Evolutionary conservation across 345 rosid genomes (phyloP).

Genomic region (Acer saccharum): DNA sequence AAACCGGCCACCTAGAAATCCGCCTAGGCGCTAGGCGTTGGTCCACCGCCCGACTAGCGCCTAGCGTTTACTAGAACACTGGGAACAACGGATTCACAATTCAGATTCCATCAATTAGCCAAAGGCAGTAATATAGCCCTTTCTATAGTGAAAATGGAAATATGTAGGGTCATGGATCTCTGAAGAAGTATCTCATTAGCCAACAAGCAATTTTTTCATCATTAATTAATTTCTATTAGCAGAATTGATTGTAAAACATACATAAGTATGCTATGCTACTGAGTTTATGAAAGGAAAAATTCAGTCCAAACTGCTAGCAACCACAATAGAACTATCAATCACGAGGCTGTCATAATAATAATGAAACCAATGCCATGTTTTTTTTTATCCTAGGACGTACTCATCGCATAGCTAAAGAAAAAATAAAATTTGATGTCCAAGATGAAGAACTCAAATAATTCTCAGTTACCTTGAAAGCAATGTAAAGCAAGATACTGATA

Average conservation of each 20-base stretch:
- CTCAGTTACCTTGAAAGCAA: background rate
- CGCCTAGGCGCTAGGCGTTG: too few relatives aligned
- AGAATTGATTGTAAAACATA: too few relatives aligned
- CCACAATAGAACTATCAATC: background rate
- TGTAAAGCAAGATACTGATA: background rate
- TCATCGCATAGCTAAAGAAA: background rate
- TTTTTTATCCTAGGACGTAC: background rate
- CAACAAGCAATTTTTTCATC: too few relatives aligned
- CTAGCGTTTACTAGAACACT: too few relatives aligned
- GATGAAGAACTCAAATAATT: background rate
- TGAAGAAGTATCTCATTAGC: too few relatives aligned
- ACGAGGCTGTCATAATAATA: too few relatives aligned
- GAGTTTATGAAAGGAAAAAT: background rate
- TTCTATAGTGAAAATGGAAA: background rate
- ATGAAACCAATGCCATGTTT: background rate
- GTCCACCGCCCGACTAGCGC: too few relatives aligned
- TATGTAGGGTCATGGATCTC: background rate
- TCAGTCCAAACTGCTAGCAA: background rate
- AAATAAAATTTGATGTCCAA: background rate
- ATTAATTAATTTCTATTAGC: too few relatives aligned
- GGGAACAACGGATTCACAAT: background rate
- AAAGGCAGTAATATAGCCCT: background rate
- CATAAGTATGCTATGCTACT: background rate
- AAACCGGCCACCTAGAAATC: too few relatives aligned
- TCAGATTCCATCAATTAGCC: background rate